These are phyloP conservation scores for Lactuca saligna DNA, from an alignment of 129 eudicot genomes.

Conservation along the genomic window DNA sequence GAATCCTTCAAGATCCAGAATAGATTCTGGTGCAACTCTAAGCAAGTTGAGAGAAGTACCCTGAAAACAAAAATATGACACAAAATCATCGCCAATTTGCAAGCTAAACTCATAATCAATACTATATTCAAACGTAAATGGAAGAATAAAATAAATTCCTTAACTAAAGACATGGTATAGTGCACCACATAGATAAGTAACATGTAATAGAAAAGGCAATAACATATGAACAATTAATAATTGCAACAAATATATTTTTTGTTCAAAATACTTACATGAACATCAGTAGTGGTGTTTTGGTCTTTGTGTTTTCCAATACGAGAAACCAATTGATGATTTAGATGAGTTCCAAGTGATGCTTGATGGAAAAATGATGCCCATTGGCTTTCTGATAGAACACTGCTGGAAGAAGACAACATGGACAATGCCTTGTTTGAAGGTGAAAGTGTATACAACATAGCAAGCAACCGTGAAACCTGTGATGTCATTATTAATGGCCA, in stretches of 20 bases:
- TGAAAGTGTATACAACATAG: slow-evolving; percentile 55
- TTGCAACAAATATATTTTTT: neutral
- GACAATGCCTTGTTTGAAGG: slow-evolving; percentile 41
- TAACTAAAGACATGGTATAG: neutral
- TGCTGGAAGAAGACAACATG: slow-evolving; percentile 28
- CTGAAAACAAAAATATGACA: slow-evolving; percentile 33
- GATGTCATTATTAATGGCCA: slow-evolving; percentile 7
- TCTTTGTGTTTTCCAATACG: slow-evolving; percentile 37
- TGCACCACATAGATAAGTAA: neutral
- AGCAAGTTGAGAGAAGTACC: slow-evolving; percentile 35
- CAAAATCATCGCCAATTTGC: slow-evolving; percentile 5
- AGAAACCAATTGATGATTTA: slow-evolving; percentile 52
- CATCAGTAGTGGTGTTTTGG: slow-evolving; percentile 21
- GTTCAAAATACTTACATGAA: slow-evolving; percentile 45
- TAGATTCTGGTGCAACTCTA: slow-evolving; percentile 56
- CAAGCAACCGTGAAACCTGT: slow-evolving; percentile 88
- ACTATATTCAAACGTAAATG: no score
- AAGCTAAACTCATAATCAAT: neutral
- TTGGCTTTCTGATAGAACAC: slow-evolving; percentile 51
- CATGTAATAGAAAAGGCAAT: neutral
- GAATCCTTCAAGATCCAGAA: slow-evolving; percentile 39
- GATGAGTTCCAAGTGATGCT: slow-evolving; percentile 78
- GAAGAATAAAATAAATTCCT: no score
- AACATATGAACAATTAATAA: slow-evolving; percentile 13
- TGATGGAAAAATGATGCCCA: slow-evolving; percentile 94